Evolutionary conservation across 371 early-diverging fungal species (phyloP), one percentile per base, ranked within the genome.

Genomic region (Apophysomyces sp.): DNA sequence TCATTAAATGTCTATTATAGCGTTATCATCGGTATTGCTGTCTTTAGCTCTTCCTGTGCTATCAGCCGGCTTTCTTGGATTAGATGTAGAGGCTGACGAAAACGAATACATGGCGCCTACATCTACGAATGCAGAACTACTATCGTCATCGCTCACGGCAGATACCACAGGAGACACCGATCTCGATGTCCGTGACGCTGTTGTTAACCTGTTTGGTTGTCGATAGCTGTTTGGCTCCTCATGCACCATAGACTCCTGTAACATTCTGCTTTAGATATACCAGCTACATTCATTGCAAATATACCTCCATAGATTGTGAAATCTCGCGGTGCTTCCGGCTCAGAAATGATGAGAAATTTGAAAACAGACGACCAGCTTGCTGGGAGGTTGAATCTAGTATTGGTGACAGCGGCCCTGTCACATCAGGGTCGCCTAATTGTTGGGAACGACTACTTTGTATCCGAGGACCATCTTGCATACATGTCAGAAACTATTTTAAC

Each of bases 331-430:
- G 77, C 39, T 82, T 84, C 4, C 82, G 63, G 7, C 72, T 76
- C 41, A 85, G 63, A 61, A 86, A 86, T 4, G 82, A 82, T 4
- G 84, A 83, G 29, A 86, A 72, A 30, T 74, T 84, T 0, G 84
- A 80, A 26, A 86, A 77, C 32, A 86, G 65, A 1, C 82, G 76
- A 0, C 78, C 84, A 0, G 83, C 85, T 55, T 83, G 84, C 41
- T 83, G 85, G 15, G 81, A 70, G 11, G 84, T 77, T 1, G 79
- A 67, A 39, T 80, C 84, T 6, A 76, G 59, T 13, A 77, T 61
- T 0, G 80, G 74, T 7, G 74, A 69, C 1, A 73, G 26, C 2
- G 71, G 61, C 0, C 70, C 57, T 11, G 62, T 44, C 30, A 66
- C 26, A 4, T 60, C 44, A 3, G 57, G 63, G 6, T 26, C 27